These are phyloP conservation scores for Boletellus dicymbophilus DNA, from an alignment of 1,284 basidiomycete genomes.

Conservation along the genomic window DNA sequence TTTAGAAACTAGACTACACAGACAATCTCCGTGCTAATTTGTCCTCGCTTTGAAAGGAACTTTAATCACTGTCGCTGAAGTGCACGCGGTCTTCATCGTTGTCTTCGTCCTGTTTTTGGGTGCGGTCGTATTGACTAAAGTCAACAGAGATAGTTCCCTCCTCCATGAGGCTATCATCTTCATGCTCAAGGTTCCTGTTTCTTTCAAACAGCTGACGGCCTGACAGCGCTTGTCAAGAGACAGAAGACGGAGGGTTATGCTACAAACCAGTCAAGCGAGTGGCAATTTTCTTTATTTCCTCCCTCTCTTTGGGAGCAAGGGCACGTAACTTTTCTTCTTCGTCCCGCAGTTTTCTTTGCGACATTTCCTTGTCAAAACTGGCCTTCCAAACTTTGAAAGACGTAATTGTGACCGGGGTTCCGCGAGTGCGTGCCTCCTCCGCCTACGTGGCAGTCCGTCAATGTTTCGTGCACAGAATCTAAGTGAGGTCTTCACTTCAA, in stretches of 20 bases:
- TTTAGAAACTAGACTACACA: conserved; percentile 14
- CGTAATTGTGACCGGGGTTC: conserved; percentile 86
- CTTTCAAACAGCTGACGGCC: conserved; percentile 90
- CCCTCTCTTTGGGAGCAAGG: conserved; percentile 82
- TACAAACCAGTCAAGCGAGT: conserved; percentile 71
- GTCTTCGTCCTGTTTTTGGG: conserved; percentile 56
- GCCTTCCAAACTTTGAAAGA: conserved; percentile 84
- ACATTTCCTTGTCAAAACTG: conserved; percentile 74
- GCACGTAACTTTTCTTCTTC: conserved; percentile 85
- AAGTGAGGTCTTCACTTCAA: conserved; percentile 61
- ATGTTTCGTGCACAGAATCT: not conserved
- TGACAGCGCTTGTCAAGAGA: conserved; percentile 33
- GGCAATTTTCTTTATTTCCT: conserved; percentile 76
- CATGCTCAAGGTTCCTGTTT: conserved; percentile 63
- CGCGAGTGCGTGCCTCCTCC: conserved; percentile 86
- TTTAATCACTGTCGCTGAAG: conserved; percentile 83
- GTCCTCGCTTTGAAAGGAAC: not conserved
- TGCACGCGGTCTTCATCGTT: conserved; percentile 62
- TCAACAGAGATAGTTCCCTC: conserved; percentile 88
- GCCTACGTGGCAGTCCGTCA: conserved; percentile 52
- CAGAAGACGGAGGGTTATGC: conserved; percentile 5
- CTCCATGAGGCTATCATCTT: conserved; percentile 77
- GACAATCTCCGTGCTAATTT: conserved; percentile 12
- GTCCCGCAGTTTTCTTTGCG: conserved; percentile 58
- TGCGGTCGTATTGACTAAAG: conserved; percentile 83